Percentiles rank a stretch among this genome's conserved stretches.
phyloP scores from a whole-genome alignment of 495 filamentous ascomycete genomes.

The Aspergillus nanangensis region DNA sequence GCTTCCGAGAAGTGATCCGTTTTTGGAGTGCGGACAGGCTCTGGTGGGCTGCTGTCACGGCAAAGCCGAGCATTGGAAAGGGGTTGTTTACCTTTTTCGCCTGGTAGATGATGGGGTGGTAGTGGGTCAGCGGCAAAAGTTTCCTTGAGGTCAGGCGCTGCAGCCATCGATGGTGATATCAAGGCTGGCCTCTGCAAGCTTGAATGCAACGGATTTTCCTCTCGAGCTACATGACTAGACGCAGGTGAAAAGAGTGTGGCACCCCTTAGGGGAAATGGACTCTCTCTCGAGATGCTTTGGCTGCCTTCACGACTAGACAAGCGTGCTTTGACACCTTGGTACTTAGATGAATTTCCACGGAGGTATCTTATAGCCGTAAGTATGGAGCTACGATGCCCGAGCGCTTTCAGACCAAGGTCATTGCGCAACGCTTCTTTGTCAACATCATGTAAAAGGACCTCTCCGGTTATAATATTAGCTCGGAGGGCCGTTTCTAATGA shows the following conservation, averaged over 20 bases:
- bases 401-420: slow-evolving; percentile 44
- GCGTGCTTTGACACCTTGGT: slow-evolving; percentile 11
- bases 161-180: too few species aligned
- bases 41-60: too few species aligned
- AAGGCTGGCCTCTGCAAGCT: too few species aligned
- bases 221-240: too few species aligned
- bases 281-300: neutral
- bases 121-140: too few species aligned
- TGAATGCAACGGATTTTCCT: too few species aligned
- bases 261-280: neutral
- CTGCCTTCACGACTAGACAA: neutral
- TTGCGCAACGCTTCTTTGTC: slow-evolving; percentile 39
- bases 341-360: slow-evolving; percentile 36
- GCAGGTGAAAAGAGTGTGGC: too few species aligned
- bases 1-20: neutral
- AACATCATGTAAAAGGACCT: slow-evolving; percentile 51
- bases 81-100: too few species aligned
- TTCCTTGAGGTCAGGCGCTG: too few species aligned
- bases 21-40: too few species aligned
- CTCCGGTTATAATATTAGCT: slow-evolving; percentile 57
- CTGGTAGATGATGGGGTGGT: too few species aligned
- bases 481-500: slow-evolving; percentile 50
- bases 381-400: slow-evolving; percentile 43
- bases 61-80: too few species aligned
- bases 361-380: slow-evolving; percentile 44